phyloP scores from a whole-genome alignment of 192 early-diverging fungal species.

The Ambispora gerdemannii region DNA sequence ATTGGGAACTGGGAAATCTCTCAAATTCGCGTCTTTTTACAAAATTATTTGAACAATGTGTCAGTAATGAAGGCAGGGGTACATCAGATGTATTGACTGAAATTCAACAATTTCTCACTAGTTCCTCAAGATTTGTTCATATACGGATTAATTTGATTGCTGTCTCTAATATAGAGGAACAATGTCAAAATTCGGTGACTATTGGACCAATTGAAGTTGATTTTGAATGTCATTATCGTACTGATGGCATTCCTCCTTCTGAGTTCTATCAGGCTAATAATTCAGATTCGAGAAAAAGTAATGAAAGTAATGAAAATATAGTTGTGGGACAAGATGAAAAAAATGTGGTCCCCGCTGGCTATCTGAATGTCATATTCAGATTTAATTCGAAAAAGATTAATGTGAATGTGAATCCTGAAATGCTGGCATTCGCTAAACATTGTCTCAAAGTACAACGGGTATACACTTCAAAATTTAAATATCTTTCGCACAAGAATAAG shows the following conservation, averaged over 20 bases:
- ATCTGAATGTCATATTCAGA: slow-evolving; percentile 42
- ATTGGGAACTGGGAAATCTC: slow-evolving; percentile 62
- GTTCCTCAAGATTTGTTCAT: slow-evolving; percentile 40
- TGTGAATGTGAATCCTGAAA: slow-evolving; percentile 47
- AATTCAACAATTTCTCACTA: slow-evolving; percentile 35
- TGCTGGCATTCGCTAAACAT: slow-evolving; percentile 55
- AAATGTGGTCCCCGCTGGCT: slow-evolving; percentile 31
- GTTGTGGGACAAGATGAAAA: no score
- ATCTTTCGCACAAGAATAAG: slow-evolving; percentile 29
- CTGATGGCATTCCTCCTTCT: neutral
- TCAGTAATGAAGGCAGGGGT: neutral
- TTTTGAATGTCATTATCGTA: slow-evolving; percentile 35
- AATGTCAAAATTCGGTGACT: slow-evolving; percentile 47
- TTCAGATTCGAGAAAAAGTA: neutral
- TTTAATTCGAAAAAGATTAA: slow-evolving; percentile 41
- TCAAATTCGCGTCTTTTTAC: slow-evolving; percentile 46
- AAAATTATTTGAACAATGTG: slow-evolving; percentile 41
- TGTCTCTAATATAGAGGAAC: slow-evolving; percentile 50
- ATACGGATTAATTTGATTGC: slow-evolving; percentile 41
- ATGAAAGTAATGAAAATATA: no score
- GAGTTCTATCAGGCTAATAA: neutral
- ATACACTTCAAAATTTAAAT: slow-evolving; percentile 41
- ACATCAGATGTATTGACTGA: slow-evolving; percentile 20
- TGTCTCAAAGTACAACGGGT: slow-evolving; percentile 55
- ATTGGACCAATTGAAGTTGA: slow-evolving; percentile 36